Percentiles rank a stretch among this genome's conserved stretches.
phyloP scores from a whole-genome alignment of 1,284 basidiomycete species.

The Trichosporon asahii region DNA sequence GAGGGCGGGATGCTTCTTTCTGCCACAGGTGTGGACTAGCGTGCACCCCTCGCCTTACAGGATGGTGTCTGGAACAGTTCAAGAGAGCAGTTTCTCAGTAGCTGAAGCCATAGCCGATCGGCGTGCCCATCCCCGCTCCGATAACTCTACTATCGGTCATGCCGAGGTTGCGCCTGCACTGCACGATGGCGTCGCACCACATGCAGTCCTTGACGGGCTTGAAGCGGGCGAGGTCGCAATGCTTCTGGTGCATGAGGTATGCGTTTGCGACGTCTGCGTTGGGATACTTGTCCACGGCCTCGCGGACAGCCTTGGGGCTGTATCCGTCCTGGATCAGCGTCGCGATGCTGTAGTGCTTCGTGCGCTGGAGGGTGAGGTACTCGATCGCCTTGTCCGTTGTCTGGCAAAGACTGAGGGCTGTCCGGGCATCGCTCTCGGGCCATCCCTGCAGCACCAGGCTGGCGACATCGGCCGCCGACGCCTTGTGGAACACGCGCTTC shows the following conservation, averaged over 20 bases:
- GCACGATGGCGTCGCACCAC: slow-evolving; percentile 1
- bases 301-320: neutral
- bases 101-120: neutral
- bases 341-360: neutral
- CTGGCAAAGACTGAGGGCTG: neutral
- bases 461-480: neutral
- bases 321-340: slow-evolving; percentile 5
- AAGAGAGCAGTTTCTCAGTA: neutral
- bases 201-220: neutral
- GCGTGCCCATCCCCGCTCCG: slow-evolving; percentile 1
- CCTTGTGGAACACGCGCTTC: slow-evolving; percentile 7
- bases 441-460: neutral
- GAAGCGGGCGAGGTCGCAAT: neutral
- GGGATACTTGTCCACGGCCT: neutral
- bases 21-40: no score
- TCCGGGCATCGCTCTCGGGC: slow-evolving; percentile 1
- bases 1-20: no score
- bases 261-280: slow-evolving; percentile 1
- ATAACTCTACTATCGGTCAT: neutral
- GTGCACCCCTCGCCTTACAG: neutral
- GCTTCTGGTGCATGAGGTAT: neutral
- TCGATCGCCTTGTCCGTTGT: neutral
- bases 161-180: neutral
- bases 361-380: neutral
- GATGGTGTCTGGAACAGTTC: no score